A percentile compares a stretch with the other conserved stretches of the same genome.
These are phyloP conservation scores for Torrubiellomyces zombiae DNA, from an alignment of 2,329 filamentous ascomycete genomes.

Conservation along the genomic window DNA sequence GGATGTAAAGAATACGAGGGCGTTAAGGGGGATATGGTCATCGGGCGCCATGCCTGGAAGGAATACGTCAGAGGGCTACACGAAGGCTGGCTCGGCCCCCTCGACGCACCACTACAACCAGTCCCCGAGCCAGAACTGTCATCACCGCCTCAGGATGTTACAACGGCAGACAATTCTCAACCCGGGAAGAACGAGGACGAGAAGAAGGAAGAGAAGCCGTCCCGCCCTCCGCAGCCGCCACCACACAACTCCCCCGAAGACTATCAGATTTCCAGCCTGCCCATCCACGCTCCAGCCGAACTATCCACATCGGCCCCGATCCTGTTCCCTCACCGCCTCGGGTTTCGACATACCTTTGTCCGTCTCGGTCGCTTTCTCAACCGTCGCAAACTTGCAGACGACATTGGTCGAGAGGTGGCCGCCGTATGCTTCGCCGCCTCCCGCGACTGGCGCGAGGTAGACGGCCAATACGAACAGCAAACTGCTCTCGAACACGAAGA, in stretches of 20 bases:
- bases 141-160: conserved; percentile 3
- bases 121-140: conserved; percentile 5
- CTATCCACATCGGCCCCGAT: conserved; percentile 61
- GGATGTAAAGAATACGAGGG: conserved; percentile 58
- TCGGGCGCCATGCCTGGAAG: conserved; percentile 91
- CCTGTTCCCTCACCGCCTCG: conserved; percentile 75
- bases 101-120: conserved; percentile 40
- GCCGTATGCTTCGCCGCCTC: conserved; percentile 55
- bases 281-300: conserved; percentile 47
- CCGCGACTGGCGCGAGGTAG: conserved; percentile 31
- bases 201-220: conserved; percentile 32
- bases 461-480: conserved; percentile 25
- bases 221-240: conserved; percentile 43
- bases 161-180: conserved; percentile 11
- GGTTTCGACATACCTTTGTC: conserved; percentile 77
- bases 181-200: conserved; percentile 24
- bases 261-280: conserved; percentile 51
- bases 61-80: conserved; percentile 88
- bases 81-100: conserved; percentile 87
- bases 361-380: conserved; percentile 80
- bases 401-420: conserved; percentile 74
- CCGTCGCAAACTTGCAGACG: conserved; percentile 68
- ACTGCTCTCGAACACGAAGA: conserved; percentile 54
- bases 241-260: conserved; percentile 60
- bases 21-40: conserved; percentile 66